These are phyloP conservation scores for Rhodotorula sp. DNA, from an alignment of 1,284 basidiomycete genomes.

Conservation along the genomic window DNA sequence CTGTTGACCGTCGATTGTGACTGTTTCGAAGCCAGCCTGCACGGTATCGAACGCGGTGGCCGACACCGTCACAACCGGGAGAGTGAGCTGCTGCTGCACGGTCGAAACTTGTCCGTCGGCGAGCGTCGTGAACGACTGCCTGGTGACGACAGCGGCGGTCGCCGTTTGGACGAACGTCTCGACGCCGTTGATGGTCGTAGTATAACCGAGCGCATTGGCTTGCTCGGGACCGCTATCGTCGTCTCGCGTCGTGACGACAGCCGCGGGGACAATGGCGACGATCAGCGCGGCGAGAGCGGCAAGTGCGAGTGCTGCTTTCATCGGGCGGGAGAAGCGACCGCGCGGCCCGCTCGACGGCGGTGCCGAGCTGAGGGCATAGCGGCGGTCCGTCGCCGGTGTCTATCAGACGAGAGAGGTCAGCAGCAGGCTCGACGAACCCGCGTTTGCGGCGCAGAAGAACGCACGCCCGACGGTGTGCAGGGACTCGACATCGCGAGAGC, in stretches of 20 bases:
- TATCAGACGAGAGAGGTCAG: neutral
- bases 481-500: neutral
- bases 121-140: neutral
- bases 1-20: slow-evolving; percentile 10
- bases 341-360: neutral
- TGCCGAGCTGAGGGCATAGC: neutral
- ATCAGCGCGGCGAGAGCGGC: slow-evolving; percentile 1
- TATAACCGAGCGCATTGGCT: slow-evolving; percentile 4
- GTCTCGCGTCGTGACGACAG: slow-evolving; percentile 6
- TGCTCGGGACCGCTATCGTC: neutral
- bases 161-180: slow-evolving; percentile 12
- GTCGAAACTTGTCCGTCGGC: slow-evolving; percentile 10
- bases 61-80: slow-evolving; percentile 12
- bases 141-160: neutral
- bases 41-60: neutral
- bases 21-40: slow-evolving; percentile 4
- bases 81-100: neutral
- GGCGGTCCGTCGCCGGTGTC: slow-evolving; percentile 2
- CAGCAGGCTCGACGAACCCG: neutral
- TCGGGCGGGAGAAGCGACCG: neutral
- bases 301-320: neutral
- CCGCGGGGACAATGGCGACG: slow-evolving; percentile 16
- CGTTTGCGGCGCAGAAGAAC: neutral
- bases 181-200: slow-evolving; percentile 16
- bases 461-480: neutral